Conservation (phyloP, 345 rosid species). For the Reutealis trisperma region DNA sequence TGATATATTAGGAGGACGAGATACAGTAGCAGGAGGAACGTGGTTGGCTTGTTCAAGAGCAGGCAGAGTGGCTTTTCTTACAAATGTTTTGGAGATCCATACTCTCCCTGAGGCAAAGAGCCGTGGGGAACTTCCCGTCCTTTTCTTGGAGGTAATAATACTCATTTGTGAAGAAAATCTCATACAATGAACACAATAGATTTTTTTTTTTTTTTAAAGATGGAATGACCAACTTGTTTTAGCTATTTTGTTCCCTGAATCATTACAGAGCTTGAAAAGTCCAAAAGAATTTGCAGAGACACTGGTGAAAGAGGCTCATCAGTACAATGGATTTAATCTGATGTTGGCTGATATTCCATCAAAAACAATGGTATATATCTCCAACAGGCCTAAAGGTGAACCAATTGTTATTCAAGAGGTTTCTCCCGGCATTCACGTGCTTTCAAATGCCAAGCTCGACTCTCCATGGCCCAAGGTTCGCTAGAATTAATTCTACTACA, state of each 20-base stretch:
- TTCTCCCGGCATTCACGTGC: constrained; percentile 66
- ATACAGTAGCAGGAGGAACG: constrained; percentile 64
- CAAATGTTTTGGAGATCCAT: constrained; percentile 70
- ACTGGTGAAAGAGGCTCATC: constrained; percentile 47
- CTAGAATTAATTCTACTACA: neutral
- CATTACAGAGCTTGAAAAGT: constrained; percentile 47
- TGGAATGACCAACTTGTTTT: too few species aligned
- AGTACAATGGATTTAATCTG: constrained; percentile 67
- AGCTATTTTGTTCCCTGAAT: too few species aligned
- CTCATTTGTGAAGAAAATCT: too few species aligned
- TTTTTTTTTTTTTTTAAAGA: too few species aligned
- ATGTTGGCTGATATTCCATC: constrained; percentile 56
- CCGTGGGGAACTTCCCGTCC: constrained; percentile 68
- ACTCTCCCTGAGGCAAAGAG: constrained; percentile 47
- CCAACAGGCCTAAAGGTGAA: constrained; percentile 52
- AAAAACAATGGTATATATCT: constrained; percentile 55
- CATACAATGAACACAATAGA: too few species aligned
- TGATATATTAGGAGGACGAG: constrained; percentile 60
- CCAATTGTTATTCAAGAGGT: constrained; percentile 46
- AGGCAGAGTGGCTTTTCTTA: constrained; percentile 64
- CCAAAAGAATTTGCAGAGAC: constrained; percentile 59
- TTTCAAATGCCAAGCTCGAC: constrained; percentile 62
- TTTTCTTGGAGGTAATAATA: constrained; percentile 53
- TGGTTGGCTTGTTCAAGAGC: constrained; percentile 66
- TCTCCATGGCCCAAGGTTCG: constrained; percentile 58